Conservation (phyloP, 352 stramenopile species). For the Phytophthora pseudosyringae region DNA sequence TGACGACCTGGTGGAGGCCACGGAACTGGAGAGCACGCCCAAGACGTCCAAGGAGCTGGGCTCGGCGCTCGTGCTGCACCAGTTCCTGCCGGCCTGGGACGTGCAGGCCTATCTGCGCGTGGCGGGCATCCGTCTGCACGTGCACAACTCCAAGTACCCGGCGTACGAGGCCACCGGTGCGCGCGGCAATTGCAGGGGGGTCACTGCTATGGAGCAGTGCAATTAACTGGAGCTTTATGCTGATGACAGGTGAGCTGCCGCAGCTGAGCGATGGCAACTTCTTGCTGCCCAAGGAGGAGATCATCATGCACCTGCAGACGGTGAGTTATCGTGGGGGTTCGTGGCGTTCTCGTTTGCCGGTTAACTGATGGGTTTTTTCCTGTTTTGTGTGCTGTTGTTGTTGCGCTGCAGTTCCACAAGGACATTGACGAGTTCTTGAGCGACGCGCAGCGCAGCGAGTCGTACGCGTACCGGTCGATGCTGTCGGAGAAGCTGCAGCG, state of each 20-base stretch:
- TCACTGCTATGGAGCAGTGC: not conserved
- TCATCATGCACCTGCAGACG: slow-evolving; percentile 89
- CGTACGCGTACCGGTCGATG: slow-evolving; percentile 83
- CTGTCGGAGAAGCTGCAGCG: slow-evolving; percentile 85
- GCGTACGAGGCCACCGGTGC: slow-evolving; percentile 78
- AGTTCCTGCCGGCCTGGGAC: slow-evolving; percentile 87
- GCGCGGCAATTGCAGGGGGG: slow-evolving; percentile 7
- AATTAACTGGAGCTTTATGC: not conserved
- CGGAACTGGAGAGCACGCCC: slow-evolving; percentile 62
- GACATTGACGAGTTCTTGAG: slow-evolving; percentile 81
- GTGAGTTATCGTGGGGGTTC: slow-evolving; percentile 27
- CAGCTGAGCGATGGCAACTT: slow-evolving; percentile 90
- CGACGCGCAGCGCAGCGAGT: slow-evolving; percentile 78
- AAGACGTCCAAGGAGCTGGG: slow-evolving; percentile 77
- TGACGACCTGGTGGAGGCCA: slow-evolving; percentile 60
- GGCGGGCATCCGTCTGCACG: slow-evolving; percentile 73
- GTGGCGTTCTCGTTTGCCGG: not conserved
- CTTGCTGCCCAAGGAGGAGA: slow-evolving; percentile 82
- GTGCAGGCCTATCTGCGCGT: slow-evolving; percentile 88
- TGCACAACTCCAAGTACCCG: slow-evolving; percentile 89
- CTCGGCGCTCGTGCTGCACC: slow-evolving; percentile 75
- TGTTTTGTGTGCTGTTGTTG: not conserved
- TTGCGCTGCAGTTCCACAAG: slow-evolving; percentile 70
- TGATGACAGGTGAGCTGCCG: slow-evolving; percentile 66
- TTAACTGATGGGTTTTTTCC: not conserved